These are phyloP conservation scores for Thalassiosira mediterranea DNA, from an alignment of 352 stramenopile genomes.

Conservation along the genomic window DNA sequence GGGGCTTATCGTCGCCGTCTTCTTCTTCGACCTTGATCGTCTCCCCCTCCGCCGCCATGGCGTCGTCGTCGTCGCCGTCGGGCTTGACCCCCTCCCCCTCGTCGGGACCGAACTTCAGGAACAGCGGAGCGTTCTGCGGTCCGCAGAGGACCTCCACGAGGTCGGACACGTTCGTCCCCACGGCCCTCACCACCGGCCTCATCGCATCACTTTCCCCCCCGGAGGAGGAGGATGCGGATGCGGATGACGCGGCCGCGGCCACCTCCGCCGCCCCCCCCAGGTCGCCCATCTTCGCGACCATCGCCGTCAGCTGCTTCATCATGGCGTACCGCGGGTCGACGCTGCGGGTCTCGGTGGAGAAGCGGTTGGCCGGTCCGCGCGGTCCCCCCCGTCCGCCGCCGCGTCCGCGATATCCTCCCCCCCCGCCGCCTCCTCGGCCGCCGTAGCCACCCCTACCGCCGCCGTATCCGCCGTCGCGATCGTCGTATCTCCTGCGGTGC, in stretches of 20 bases:
- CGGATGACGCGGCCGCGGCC: background rate
- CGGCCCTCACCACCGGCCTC: slow-evolving; percentile 56
- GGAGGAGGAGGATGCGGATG: background rate
- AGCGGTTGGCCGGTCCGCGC: slow-evolving; percentile 43
- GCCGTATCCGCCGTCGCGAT: background rate
- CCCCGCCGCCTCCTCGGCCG: background rate
- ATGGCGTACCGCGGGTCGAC: slow-evolving; percentile 52
- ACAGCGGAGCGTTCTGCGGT: slow-evolving; percentile 44
- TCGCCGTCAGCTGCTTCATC: slow-evolving; percentile 61
- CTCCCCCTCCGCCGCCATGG: background rate
- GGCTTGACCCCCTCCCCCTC: background rate
- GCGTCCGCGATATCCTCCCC: slow-evolving; percentile 2
- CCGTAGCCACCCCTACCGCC: slow-evolving; percentile 3
- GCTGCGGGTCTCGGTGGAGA: slow-evolving; percentile 34
- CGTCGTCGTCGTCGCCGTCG: slow-evolving; percentile 1
- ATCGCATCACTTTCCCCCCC: slow-evolving; percentile 13
- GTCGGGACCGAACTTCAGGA: slow-evolving; percentile 50
- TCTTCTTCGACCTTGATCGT: background rate
- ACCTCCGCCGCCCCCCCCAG: slow-evolving; percentile 50
- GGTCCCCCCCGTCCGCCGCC: background rate
- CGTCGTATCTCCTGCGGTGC: background rate
- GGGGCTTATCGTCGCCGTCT: background rate
- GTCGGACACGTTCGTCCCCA: slow-evolving; percentile 66
- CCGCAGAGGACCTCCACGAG: slow-evolving; percentile 64
- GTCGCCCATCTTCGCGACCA: slow-evolving; percentile 76